phyloP scores from a whole-genome alignment of 805 yeast genomes.

The Starmera pachycereana region DNA sequence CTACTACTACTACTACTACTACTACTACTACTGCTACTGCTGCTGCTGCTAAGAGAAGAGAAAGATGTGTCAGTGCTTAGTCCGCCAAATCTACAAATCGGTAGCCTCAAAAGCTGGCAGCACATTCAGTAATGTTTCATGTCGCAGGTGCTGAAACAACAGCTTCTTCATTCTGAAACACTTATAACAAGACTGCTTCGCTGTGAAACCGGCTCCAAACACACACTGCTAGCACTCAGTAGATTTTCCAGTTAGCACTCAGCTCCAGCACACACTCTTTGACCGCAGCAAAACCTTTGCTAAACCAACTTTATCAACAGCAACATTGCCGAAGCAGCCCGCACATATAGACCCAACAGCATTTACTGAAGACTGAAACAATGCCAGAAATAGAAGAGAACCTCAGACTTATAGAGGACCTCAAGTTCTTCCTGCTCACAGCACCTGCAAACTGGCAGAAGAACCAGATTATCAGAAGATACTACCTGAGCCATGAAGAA shows the following conservation, averaged over 20 bases:
- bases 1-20: too few relatives aligned
- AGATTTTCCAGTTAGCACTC: neutral
- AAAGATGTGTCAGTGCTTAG: neutral
- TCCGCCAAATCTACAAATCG: neutral
- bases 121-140: too few relatives aligned
- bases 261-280: neutral
- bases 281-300: neutral
- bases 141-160: too few relatives aligned
- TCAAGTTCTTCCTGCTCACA: constrained; percentile 79
- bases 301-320: neutral
- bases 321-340: neutral
- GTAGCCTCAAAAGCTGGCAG: too few relatives aligned
- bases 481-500: constrained; percentile 78
- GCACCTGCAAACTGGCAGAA: constrained; percentile 95
- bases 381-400: constrained; percentile 35
- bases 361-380: neutral
- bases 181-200: too few relatives aligned
- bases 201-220: too few relatives aligned
- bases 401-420: constrained; percentile 56
- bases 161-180: too few relatives aligned
- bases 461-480: constrained; percentile 77
- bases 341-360: neutral
- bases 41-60: neutral
- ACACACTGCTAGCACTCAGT: neutral
- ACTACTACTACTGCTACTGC: too few relatives aligned